Base-by-base conservation (phyloP, 2,329 filamentous ascomycete species). In the Xylariaceae sp. region DNA sequence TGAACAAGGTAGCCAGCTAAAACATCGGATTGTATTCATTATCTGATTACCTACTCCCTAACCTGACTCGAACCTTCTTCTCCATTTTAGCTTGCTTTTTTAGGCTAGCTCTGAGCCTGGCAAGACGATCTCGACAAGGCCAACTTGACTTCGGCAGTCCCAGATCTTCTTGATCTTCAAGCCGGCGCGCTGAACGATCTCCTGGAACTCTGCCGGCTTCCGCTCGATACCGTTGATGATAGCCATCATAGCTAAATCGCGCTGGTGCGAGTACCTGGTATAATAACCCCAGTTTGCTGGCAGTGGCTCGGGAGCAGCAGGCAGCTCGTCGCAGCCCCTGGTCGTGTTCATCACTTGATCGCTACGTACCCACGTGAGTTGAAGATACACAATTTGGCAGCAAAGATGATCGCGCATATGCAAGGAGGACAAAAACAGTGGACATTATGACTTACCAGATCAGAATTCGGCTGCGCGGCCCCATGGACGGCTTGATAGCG, bases 271-370 rank as follows among this genome's bases (percentile, higher is more conserved):
- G 37, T 62, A 66, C 5, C 64, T 49, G 14, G 55, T 56, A 45
- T 59, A 62, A 43, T 64, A 64, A 4, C 64, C 64, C 42, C 57
- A 66, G 38, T 67, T 67, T 5, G 62, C 62, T 6, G 61, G 63
- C n/a, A 67, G 48, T 1, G 63, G 57, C 7, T 37, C 41, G 1
- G 64, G 64, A 3, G 64, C 64, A 3, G 58, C 40, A 0, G 48
- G 41, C n/a, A 66, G 44, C 35, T 63, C 58, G 2, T 47, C 37
- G 27, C 48, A 57, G 3, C 64, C 64, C 4, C 47, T 40, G 2
- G 64, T 65, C 4, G 62, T 64, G 40, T 66, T 67, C 62, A 66
- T 66, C 11, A 67, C 64, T 43, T 65, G 64, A 32, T 66, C 64
- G 39, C 61, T 60, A 52, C 33, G 16, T 17, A 23, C 17, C 10